These are phyloP conservation scores for Neofusicoccum ribis DNA, from an alignment of 2,329 filamentous ascomycete genomes.

Conservation along the genomic window DNA sequence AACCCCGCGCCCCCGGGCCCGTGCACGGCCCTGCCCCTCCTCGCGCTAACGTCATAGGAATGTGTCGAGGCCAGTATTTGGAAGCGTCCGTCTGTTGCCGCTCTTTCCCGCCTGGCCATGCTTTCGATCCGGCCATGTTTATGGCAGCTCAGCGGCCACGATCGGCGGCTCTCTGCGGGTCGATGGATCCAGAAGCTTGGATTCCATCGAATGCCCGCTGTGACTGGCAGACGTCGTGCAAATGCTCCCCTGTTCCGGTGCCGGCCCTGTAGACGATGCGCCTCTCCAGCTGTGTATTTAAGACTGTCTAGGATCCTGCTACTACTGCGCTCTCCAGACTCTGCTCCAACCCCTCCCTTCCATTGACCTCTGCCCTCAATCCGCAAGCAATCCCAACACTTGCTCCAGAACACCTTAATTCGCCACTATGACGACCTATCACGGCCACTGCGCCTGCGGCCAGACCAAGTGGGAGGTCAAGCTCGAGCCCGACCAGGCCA, in stretches of 20 bases:
- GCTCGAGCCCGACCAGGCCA: conserved; percentile 47
- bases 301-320: not conserved
- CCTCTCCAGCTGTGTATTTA: not conserved
- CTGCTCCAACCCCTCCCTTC: not conserved
- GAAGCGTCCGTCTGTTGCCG: conserved; percentile 3
- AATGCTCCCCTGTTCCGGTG: not conserved
- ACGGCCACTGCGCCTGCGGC: conserved; percentile 58
- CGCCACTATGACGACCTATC: conserved; percentile 46
- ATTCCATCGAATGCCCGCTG: not conserved
- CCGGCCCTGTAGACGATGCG: not conserved
- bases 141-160: not conserved
- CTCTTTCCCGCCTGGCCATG: not conserved
- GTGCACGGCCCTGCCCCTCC: conserved; percentile 5
- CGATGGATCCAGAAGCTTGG: conserved; percentile 3
- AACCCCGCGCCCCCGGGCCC: conserved; percentile 6
- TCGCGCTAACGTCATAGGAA: conserved; percentile 11
- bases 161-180: conserved; percentile 6
- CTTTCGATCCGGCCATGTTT: not conserved
- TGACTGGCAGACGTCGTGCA: not conserved
- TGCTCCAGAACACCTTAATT: conserved; percentile 6
- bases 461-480: conserved; percentile 54
- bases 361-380: not conserved
- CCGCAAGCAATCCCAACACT: not conserved
- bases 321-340: not conserved
- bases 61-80: not conserved